Base-by-base conservation (phyloP, 2,329 filamentous ascomycete genomes). In the Penicillium sp. region DNA sequence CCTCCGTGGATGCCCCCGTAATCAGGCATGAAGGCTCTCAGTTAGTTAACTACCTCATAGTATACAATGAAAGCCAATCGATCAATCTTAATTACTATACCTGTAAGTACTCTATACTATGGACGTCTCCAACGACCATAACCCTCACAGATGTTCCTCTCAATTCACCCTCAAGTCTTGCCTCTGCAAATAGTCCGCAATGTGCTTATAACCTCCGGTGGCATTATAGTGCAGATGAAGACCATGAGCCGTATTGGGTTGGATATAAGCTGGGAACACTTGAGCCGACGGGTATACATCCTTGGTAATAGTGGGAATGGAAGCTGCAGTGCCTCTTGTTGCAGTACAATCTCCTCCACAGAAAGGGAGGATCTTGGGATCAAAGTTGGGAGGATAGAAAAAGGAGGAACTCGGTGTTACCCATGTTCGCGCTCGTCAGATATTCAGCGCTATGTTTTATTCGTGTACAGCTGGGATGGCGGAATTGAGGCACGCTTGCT, bases 181-280 rank as follows among this genome's bases (percentile, higher is more conserved):
- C 20, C 31, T 35, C 6, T 22, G 41, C 35, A 61, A 31, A 26
- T 55, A 59, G n/a, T 57, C 42, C 23, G 50, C 27, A 18, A 60
- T 63, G 40, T 58, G 50, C 47, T 64, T 55, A 50, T 67, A 69
- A 15, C 60, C 62, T 6, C 35, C 66, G 2, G 63, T 66, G 14
- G 65, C 62, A 49, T 67, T 68, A 20, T 67, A 57, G 35, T 69
- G 68, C 53, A 70, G 23, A 45, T 68, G 66, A n/a, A 71, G 56
- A 5, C 62, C 66, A 57, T 71, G 68, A 4, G 66, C 67, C 33
- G 59, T 62, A 23, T 63, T 49, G 8, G 65, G 65, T 20, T 69
- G 62, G 3, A 71, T 57, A 41, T 64, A 62, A 7, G 62, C 59
- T 46, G 63, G 53, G 44, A 70, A n/a, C n/a, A n/a, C 51, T 9